Evolutionary conservation across 1,139 yeast genomes (phyloP).

Genomic region (Suhomyces yuchorum): DNA sequence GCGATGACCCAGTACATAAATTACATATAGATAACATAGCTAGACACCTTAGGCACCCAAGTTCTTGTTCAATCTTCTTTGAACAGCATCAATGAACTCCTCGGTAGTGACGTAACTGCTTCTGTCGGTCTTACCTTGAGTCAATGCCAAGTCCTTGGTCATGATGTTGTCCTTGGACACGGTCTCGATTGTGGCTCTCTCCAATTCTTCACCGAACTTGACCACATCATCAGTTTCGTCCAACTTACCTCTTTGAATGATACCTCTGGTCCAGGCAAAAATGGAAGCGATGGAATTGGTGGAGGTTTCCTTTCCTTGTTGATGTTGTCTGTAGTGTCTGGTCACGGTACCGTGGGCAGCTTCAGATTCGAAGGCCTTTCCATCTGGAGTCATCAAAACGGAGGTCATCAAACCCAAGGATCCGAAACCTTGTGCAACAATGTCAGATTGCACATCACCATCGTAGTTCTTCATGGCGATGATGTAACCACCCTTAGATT

Average conservation of each 20-base stretch:
- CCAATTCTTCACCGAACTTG: slow-evolving; percentile 64
- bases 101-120: slow-evolving; percentile 71
- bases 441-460: slow-evolving; percentile 85
- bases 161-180: slow-evolving; percentile 73
- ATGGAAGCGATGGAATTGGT: slow-evolving; percentile 85
- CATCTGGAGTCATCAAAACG: slow-evolving; percentile 82
- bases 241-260: slow-evolving; percentile 76
- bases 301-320: slow-evolving; percentile 81
- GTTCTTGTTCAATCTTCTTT: slow-evolving; percentile 46
- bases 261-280: slow-evolving; percentile 86
- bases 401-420: slow-evolving; percentile 85
- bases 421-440: slow-evolving; percentile 86
- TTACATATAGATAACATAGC: slow-evolving; percentile 1
- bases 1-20: not conserved
- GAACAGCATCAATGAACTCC: slow-evolving; percentile 74
- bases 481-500: slow-evolving; percentile 80
- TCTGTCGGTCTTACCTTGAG: slow-evolving; percentile 68
- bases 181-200: slow-evolving; percentile 69
- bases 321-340: slow-evolving; percentile 82
- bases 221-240: slow-evolving; percentile 73
- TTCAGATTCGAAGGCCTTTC: slow-evolving; percentile 78
- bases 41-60: slow-evolving; percentile 18
- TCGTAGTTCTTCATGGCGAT: slow-evolving; percentile 85
- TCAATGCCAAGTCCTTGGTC: slow-evolving; percentile 83
- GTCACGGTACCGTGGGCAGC: slow-evolving; percentile 91